Conservation (phyloP, 495 filamentous ascomycete species). For the Immersiella caudata region DNA sequence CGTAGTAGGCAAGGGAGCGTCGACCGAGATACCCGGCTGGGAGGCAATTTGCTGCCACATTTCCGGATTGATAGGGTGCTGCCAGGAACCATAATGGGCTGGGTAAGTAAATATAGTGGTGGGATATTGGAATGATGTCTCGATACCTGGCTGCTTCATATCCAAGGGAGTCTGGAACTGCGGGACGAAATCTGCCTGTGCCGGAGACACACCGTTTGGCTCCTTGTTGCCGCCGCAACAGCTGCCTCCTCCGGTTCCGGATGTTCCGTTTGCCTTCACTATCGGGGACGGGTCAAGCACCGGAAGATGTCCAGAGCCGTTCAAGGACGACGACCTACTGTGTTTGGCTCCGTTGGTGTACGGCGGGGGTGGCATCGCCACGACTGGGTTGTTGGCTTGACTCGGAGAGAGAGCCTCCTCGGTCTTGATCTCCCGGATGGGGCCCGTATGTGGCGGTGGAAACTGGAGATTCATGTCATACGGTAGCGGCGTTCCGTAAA, state of each 20-base stretch:
- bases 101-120: slow-evolving; percentile 45
- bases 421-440: slow-evolving; percentile 24
- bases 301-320: slow-evolving; percentile 7
- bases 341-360: slow-evolving; percentile 19
- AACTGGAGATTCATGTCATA: slow-evolving; percentile 28
- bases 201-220: slow-evolving; percentile 10
- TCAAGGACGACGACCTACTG: slow-evolving; percentile 15
- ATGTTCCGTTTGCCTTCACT: slow-evolving; percentile 17
- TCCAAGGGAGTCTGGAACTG: slow-evolving; percentile 26
- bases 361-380: slow-evolving; percentile 12
- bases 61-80: slow-evolving; percentile 44
- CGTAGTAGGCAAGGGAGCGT: slow-evolving; percentile 2
- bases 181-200: slow-evolving; percentile 16
- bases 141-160: slow-evolving; percentile 25
- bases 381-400: slow-evolving; percentile 7
- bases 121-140: slow-evolving; percentile 20
- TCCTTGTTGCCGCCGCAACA: slow-evolving; percentile 28
- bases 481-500: slow-evolving; percentile 22
- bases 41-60: slow-evolving; percentile 40
- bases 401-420: slow-evolving; percentile 20
- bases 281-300: slow-evolving; percentile 14
- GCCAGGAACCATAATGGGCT: slow-evolving; percentile 45
- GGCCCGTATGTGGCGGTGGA: slow-evolving; percentile 18
- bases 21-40: slow-evolving; percentile 25
- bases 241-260: slow-evolving; percentile 18